Percentiles rank a stretch among this genome's conserved stretches.
phyloP scores from a whole-genome alignment of 768 basidiomycete genomes.

The Suillus alpinus region DNA sequence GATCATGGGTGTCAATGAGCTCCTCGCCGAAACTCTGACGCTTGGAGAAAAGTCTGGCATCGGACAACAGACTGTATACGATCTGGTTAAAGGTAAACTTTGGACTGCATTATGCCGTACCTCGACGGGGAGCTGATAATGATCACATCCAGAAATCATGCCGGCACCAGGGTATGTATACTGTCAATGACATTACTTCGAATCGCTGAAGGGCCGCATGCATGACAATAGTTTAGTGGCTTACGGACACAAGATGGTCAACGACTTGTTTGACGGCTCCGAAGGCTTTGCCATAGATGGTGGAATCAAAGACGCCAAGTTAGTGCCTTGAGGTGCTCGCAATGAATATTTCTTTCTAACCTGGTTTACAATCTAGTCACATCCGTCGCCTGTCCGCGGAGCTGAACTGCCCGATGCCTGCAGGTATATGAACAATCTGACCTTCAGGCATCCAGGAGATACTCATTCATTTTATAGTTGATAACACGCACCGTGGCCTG shows the following conservation, averaged over 20 bases:
- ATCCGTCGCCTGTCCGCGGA: slow-evolving; percentile 69
- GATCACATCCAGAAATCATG: slow-evolving; percentile 50
- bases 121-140: slow-evolving; percentile 12
- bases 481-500: slow-evolving; percentile 74
- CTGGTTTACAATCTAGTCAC: slow-evolving; percentile 39
- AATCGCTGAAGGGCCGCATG: slow-evolving; percentile 1
- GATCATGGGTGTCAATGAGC: slow-evolving; percentile 71
- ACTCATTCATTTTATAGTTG: slow-evolving; percentile 32
- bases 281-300: slow-evolving; percentile 79
- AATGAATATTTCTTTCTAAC: slow-evolving; percentile 1
- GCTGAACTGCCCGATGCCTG: slow-evolving; percentile 68
- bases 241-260: slow-evolving; percentile 67
- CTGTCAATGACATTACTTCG: neutral
- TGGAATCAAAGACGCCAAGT: slow-evolving; percentile 83
- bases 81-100: slow-evolving; percentile 54
- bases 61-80: slow-evolving; percentile 55
- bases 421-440: slow-evolving; percentile 7
- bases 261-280: slow-evolving; percentile 71
- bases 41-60: slow-evolving; percentile 84
- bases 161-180: slow-evolving; percentile 53
- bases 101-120: neutral
- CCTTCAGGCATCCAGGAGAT: neutral
- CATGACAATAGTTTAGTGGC: slow-evolving; percentile 39
- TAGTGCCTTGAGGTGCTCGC: slow-evolving; percentile 17
- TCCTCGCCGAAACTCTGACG: slow-evolving; percentile 79